Percentiles rank a stretch among this genome's conserved stretches.
Evolutionary conservation across 2,329 filamentous ascomycete genomes (phyloP).

Genomic region (Scedosporium apiospermum): DNA sequence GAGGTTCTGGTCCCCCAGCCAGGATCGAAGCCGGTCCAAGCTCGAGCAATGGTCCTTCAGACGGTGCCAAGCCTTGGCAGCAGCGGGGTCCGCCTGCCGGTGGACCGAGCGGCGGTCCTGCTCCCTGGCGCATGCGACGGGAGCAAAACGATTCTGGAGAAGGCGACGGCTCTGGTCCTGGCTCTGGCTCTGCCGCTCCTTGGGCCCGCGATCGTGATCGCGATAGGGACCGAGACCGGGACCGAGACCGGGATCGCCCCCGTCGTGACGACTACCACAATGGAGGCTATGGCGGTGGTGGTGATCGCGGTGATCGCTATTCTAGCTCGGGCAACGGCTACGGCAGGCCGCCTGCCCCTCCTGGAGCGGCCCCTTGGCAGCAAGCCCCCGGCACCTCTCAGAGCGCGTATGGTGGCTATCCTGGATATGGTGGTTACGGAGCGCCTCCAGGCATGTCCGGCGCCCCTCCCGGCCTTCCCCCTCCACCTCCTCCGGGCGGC

Average conservation of each 20-base stretch:
- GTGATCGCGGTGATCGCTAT: slow-evolving; percentile 13
- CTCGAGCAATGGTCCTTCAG: slow-evolving; percentile 35
- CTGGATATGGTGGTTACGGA: slow-evolving; percentile 37
- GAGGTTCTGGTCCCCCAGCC: slow-evolving; percentile 54
- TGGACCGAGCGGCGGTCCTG: slow-evolving; percentile 71
- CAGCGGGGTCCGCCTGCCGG: slow-evolving; percentile 80
- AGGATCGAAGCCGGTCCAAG: slow-evolving; percentile 81
- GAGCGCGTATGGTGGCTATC: slow-evolving; percentile 45
- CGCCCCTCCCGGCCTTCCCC: slow-evolving; percentile 29
- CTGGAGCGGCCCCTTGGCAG: slow-evolving; percentile 47
- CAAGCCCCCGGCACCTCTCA: slow-evolving; percentile 37
- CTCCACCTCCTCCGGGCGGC: slow-evolving; percentile 25
- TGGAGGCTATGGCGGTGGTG: slow-evolving; percentile 16
- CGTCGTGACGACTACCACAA: slow-evolving; percentile 29
- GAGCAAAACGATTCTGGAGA: slow-evolving; percentile 41
- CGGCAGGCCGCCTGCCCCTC: slow-evolving; percentile 22
- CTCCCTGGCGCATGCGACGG: slow-evolving; percentile 61
- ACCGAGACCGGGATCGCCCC: slow-evolving; percentile 26
- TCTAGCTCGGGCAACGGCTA: slow-evolving; percentile 18
- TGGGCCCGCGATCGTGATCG: slow-evolving; percentile 52
- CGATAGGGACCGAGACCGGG: slow-evolving; percentile 29
- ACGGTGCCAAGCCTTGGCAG: slow-evolving; percentile 66
- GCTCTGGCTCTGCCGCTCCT: slow-evolving; percentile 41
- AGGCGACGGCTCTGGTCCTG: slow-evolving; percentile 27
- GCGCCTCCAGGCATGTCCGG: slow-evolving; percentile 44